These are phyloP conservation scores for Epichloe hybrida DNA, from an alignment of 2,329 filamentous ascomycete species.

Conservation along the genomic window DNA sequence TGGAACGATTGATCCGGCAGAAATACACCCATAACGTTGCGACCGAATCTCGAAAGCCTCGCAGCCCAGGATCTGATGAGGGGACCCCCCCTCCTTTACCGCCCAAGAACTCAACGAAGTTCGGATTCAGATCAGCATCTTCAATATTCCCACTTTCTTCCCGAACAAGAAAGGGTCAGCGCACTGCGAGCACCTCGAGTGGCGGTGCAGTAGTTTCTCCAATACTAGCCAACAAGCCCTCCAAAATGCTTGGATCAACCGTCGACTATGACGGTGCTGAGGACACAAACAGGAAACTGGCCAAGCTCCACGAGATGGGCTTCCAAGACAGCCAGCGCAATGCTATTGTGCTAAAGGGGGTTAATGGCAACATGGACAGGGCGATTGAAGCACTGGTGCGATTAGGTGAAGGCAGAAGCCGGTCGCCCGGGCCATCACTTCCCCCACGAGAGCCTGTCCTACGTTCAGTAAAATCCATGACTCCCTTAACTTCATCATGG, in stretches of 20 bases:
- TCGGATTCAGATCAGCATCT: slow-evolving; percentile 45
- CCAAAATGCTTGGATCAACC: slow-evolving; percentile 55
- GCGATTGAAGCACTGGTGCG: slow-evolving; percentile 75
- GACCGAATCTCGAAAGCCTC: slow-evolving; percentile 25
- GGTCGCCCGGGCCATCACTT: slow-evolving; percentile 21
- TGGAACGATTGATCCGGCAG: slow-evolving; percentile 89
- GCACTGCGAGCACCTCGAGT: slow-evolving; percentile 15
- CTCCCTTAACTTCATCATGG: slow-evolving; percentile 32
- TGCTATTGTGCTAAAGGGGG: slow-evolving; percentile 63
- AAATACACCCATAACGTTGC: slow-evolving; percentile 63
- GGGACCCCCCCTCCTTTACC: slow-evolving; percentile 49
- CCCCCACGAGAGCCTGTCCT: slow-evolving; percentile 34
- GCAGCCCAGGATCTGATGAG: slow-evolving; percentile 41
- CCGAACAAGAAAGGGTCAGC: slow-evolving; percentile 42
- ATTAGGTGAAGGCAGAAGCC: slow-evolving; percentile 56
- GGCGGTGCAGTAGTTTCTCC: slow-evolving; percentile 17
- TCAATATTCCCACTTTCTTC: slow-evolving; percentile 54
- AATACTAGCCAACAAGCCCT: slow-evolving; percentile 46
- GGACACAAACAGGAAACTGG: slow-evolving; percentile 63
- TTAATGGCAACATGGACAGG: slow-evolving; percentile 74
- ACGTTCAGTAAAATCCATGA: slow-evolving; percentile 38
- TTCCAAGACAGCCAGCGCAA: slow-evolving; percentile 78
- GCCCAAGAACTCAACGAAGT: slow-evolving; percentile 50
- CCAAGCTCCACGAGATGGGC: slow-evolving; percentile 75
- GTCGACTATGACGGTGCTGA: slow-evolving; percentile 41